These are phyloP conservation scores for Dioscorea dumetorum DNA, from an alignment of 106 monocot species.

Conservation along the genomic window DNA sequence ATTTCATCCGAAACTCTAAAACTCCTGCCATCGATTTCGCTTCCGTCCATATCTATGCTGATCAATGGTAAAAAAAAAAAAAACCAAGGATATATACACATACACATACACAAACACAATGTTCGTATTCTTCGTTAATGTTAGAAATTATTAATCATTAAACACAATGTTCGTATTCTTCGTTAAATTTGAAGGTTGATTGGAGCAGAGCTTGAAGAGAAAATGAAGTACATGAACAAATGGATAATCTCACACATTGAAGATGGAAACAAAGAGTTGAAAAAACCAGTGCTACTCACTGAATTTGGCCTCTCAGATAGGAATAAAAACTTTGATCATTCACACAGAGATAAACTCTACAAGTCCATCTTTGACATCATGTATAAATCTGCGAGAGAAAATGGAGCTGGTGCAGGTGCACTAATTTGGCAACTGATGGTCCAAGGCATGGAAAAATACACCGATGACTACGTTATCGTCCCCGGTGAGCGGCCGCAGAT, in stretches of 20 bases:
- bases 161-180: not conserved
- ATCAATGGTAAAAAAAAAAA: not conserved
- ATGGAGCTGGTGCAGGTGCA: conserved; percentile 59
- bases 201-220: conserved; percentile 30
- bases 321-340: conserved; percentile 41
- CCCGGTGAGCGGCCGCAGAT: conserved; percentile 48
- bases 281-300: conserved; percentile 71
- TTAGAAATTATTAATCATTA: not conserved
- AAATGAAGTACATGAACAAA: conserved; percentile 39
- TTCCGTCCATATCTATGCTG: not conserved
- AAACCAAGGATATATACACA: not conserved
- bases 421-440: conserved; percentile 79
- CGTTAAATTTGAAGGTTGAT: conserved; percentile 25
- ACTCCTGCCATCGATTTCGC: not conserved
- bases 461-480: conserved; percentile 63
- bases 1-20: conserved; percentile 79
- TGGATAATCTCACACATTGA: conserved; percentile 83
- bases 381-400: conserved; percentile 38
- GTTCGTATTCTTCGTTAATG: not conserved
- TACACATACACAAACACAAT: too few species aligned
- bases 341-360: conserved; percentile 48
- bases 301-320: conserved; percentile 73
- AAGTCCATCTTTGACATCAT: conserved; percentile 50
- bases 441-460: conserved; percentile 61
- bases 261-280: conserved; percentile 60